Conservation (phyloP, 495 filamentous ascomycete genomes). For the Penicilliopsis zonata region DNA sequence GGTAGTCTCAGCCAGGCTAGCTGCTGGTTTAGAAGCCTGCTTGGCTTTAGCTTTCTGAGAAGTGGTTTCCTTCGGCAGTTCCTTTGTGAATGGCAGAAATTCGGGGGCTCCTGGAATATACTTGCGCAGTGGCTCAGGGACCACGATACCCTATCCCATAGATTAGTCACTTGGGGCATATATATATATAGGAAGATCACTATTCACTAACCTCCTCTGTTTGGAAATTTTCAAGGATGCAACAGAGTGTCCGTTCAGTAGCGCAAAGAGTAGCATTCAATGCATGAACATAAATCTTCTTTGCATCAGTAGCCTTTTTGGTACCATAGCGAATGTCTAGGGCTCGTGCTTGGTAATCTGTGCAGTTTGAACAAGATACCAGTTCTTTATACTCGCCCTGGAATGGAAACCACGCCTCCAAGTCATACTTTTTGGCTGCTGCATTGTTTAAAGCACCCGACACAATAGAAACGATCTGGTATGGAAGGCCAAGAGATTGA, state of each 20-base stretch:
- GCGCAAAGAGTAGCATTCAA: slow-evolving; percentile 88
- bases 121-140: slow-evolving; percentile 79
- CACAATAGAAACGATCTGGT: slow-evolving; percentile 84
- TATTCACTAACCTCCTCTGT: slow-evolving; percentile 55
- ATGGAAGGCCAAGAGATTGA: slow-evolving; percentile 75
- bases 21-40: slow-evolving; percentile 7
- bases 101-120: slow-evolving; percentile 84
- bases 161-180: slow-evolving; percentile 3
- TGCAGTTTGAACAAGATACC: slow-evolving; percentile 92
- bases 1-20: slow-evolving; percentile 18
- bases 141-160: slow-evolving; percentile 53
- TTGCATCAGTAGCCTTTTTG: slow-evolving; percentile 65
- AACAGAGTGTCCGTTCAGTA: slow-evolving; percentile 88
- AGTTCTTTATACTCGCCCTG: slow-evolving; percentile 96
- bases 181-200: not conserved
- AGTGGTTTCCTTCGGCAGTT: slow-evolving; percentile 63
- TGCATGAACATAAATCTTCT: slow-evolving; percentile 90
- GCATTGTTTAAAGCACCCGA: slow-evolving; percentile 92
- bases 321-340: slow-evolving; percentile 76
- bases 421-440: slow-evolving; percentile 87
- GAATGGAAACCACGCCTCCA: slow-evolving; percentile 97
- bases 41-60: slow-evolving; percentile 44
- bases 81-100: slow-evolving; percentile 80
- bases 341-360: slow-evolving; percentile 83
- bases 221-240: slow-evolving; percentile 93